Conservation (phyloP, 805 yeast species). For the Saccharomyces mikatae region DNA sequence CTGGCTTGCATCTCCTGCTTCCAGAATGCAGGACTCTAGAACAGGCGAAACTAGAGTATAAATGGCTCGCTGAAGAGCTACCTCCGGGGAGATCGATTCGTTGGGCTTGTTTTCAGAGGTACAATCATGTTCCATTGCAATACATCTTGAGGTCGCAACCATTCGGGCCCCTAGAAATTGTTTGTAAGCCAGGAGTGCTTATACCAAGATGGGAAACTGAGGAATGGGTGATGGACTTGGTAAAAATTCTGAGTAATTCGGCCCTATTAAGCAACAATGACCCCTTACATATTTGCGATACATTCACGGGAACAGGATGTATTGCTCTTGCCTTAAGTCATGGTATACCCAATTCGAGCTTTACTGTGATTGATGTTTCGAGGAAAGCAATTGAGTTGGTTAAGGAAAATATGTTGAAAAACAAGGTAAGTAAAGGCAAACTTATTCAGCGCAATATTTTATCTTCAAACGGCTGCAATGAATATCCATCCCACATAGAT, state of each 20-base stretch:
- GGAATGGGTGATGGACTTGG: slow-evolving; percentile 62
- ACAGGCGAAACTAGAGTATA: slow-evolving; percentile 19
- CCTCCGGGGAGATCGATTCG: background rate
- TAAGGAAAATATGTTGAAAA: slow-evolving; percentile 30
- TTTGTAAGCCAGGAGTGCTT: slow-evolving; percentile 56
- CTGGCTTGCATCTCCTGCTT: slow-evolving; percentile 19
- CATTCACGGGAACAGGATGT: slow-evolving; percentile 89
- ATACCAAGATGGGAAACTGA: slow-evolving; percentile 96
- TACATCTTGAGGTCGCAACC: slow-evolving; percentile 84
- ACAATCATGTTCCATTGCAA: slow-evolving; percentile 62
- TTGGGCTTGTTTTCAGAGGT: slow-evolving; percentile 47
- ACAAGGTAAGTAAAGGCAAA: background rate
- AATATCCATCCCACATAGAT: slow-evolving; percentile 30
- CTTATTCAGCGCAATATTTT: background rate
- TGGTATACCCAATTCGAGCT: slow-evolving; percentile 13
- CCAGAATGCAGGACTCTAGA: slow-evolving; percentile 23
- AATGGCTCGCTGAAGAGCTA: slow-evolving; percentile 22
- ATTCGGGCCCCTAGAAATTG: slow-evolving; percentile 59
- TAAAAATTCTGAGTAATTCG: slow-evolving; percentile 5
- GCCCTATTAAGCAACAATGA: background rate
- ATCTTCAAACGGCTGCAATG: slow-evolving; percentile 1
- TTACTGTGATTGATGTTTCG: slow-evolving; percentile 53
- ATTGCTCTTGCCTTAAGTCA: slow-evolving; percentile 49
- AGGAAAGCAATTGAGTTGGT: slow-evolving; percentile 45
- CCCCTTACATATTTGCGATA: slow-evolving; percentile 43